These are phyloP conservation scores for Pyrus bretschneideri DNA, from an alignment of 306 rosid species.

Conservation along the genomic window DNA sequence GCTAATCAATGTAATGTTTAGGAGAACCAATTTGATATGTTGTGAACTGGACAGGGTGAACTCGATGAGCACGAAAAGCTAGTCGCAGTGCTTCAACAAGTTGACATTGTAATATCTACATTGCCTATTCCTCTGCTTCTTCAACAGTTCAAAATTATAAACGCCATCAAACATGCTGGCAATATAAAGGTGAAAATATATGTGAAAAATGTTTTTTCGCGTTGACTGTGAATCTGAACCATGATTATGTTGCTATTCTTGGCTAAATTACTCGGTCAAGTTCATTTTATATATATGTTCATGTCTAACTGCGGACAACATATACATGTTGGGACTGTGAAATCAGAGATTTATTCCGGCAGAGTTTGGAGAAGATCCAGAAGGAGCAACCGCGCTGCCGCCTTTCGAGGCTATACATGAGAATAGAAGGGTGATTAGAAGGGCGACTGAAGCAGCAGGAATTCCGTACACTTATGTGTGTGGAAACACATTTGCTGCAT, in stretches of 20 bases:
- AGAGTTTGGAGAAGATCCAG: slow-evolving; percentile 36
- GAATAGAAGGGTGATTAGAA: slow-evolving; percentile 37
- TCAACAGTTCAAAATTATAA: slow-evolving; percentile 37
- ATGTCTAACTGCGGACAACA: neutral
- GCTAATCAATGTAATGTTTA: neutral
- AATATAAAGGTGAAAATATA: slow-evolving; percentile 36
- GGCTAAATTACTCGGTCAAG: neutral
- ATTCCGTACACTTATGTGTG: slow-evolving; percentile 29
- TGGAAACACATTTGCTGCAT: slow-evolving; percentile 33
- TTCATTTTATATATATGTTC: neutral
- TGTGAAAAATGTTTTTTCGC: neutral
- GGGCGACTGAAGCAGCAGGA: slow-evolving; percentile 39
- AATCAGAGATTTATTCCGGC: slow-evolving; percentile 42
- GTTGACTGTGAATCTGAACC: neutral
- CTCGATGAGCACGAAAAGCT: slow-evolving; percentile 40
- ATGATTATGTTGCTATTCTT: neutral
- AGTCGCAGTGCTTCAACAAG: slow-evolving; percentile 19
- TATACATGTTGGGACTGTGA: neutral
- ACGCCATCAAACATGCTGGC: slow-evolving; percentile 39
- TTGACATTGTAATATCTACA: slow-evolving; percentile 40
- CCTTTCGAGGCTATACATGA: slow-evolving; percentile 33
- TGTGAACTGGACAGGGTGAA: slow-evolving; percentile 25
- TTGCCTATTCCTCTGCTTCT: slow-evolving; percentile 37
- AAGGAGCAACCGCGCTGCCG: slow-evolving; percentile 27
- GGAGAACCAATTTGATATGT: neutral